Evolutionary conservation across 805 yeast species (phyloP).

Genomic region (Phaffomyces thermotolerans): DNA sequence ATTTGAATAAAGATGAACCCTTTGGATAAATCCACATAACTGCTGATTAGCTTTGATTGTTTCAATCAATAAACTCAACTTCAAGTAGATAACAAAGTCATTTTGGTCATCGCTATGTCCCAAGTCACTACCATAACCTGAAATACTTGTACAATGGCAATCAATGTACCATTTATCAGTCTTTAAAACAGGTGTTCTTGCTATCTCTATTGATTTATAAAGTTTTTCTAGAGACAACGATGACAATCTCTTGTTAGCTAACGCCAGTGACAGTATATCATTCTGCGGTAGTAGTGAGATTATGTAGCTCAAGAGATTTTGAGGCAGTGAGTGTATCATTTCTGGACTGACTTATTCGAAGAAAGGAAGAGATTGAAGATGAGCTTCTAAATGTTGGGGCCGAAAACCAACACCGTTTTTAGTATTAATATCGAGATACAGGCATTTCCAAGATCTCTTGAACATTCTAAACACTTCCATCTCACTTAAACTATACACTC

Average conservation of each 20-base stretch:
- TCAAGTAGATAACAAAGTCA: slow-evolving; percentile 28
- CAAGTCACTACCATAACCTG: slow-evolving; percentile 27
- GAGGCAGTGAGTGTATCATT: not conserved
- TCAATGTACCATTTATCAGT: slow-evolving; percentile 27
- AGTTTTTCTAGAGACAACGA: slow-evolving; percentile 26
- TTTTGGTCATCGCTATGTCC: slow-evolving; percentile 30
- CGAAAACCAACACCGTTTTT: too few species aligned
- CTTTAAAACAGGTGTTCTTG: slow-evolving; percentile 27
- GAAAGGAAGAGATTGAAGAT: not conserved
- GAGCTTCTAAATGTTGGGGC: not conserved
- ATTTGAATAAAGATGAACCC: slow-evolving; percentile 28
- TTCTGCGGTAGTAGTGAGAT: slow-evolving; percentile 5
- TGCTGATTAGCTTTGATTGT: slow-evolving; percentile 26
- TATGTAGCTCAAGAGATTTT: not conserved
- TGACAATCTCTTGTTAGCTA: slow-evolving; percentile 17
- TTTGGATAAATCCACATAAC: slow-evolving; percentile 27
- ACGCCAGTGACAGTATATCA: slow-evolving; percentile 3
- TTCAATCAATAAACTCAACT: slow-evolving; percentile 35
- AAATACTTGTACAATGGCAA: slow-evolving; percentile 30
- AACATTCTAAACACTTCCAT: too few species aligned
- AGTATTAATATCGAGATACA: too few species aligned
- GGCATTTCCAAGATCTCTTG: too few species aligned
- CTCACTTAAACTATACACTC: not conserved
- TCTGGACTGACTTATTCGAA: not conserved
- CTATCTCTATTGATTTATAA: slow-evolving; percentile 31